Evolutionary conservation across 2,329 filamentous ascomycete species (phyloP), one percentile per base, ranked within the genome.

Genomic region (Xylariaceae sp.): DNA sequence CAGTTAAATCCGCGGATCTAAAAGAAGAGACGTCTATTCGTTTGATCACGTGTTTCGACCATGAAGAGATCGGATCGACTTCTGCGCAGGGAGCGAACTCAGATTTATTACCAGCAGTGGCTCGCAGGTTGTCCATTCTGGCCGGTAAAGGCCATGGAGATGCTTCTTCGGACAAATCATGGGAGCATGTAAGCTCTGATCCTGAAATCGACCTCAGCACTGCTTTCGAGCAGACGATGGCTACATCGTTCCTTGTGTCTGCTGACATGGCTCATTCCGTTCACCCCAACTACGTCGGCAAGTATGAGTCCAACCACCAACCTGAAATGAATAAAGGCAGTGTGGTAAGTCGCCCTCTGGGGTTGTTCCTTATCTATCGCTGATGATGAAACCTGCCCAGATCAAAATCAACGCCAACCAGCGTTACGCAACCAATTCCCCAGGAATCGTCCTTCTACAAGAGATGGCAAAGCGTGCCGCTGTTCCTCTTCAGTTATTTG

Each of bases 341-440:
- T 3, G 22, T 26, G 22, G n/a, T n/a, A n/a, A n/a, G n/a, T n/a
- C n/a, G n/a, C n/a, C n/a, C n/a, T n/a, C n/a, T n/a, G n/a, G n/a
- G n/a, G n/a, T n/a, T n/a, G n/a, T n/a, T n/a, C n/a, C n/a, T n/a
- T n/a, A n/a, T n/a, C n/a, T n/a, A n/a, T n/a, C n/a, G n/a, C n/a
- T n/a, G n/a, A n/a, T n/a, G n/a, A n/a, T n/a, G n/a, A n/a, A n/a
- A n/a, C n/a, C n/a, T n/a, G n/a, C n/a, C n/a, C 91, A 97, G 34
- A 89, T 98, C 73, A 98, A 98, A 71, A 78, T 98, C 73, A 98
- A 98, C 62, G 93, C 93, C 49, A 98, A 97, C 65, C 89, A 93
- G 54, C 85, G 90, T 48, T 98, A 98, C 67, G 89, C 91, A 22
- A 98, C 93, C 41, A 97, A 96, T 71, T 88, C 89, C 0, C 93